A percentile compares a stretch with the other conserved stretches of the same genome.
phyloP scores from a whole-genome alignment of 768 basidiomycete genomes.

The Sporobolomyces pararoseus region DNA sequence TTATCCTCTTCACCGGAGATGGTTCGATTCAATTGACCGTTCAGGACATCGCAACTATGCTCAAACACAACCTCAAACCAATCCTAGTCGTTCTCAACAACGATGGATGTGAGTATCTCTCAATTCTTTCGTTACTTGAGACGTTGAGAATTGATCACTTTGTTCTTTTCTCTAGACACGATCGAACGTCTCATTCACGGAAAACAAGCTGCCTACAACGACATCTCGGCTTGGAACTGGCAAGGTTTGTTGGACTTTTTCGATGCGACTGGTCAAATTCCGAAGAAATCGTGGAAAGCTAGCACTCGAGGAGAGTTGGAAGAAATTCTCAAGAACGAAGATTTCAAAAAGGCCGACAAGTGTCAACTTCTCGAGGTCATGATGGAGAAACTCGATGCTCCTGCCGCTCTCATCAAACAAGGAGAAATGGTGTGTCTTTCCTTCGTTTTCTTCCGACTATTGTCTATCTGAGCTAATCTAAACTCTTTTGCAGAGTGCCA shows the following conservation, averaged over 20 bases:
- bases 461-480: neutral
- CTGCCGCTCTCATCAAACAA: constrained; percentile 49
- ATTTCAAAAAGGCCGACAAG: constrained; percentile 63
- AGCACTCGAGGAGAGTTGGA: constrained; percentile 60
- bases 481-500: constrained; percentile 17
- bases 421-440: constrained; percentile 30
- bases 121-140: too few species aligned
- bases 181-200: constrained; percentile 68
- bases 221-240: constrained; percentile 69
- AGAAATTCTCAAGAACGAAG: constrained; percentile 60
- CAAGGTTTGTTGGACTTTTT: constrained; percentile 49
- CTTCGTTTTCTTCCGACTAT: neutral
- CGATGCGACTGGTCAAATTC: constrained; percentile 46
- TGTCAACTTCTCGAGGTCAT: constrained; percentile 70
- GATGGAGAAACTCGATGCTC: constrained; percentile 71
- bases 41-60: constrained; percentile 63
- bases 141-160: too few species aligned
- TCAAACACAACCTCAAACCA: constrained; percentile 66
- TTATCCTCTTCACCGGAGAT: constrained; percentile 80
- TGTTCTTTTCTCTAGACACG: too few species aligned
- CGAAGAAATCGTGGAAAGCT: constrained; percentile 48
- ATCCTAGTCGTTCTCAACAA: constrained; percentile 51
- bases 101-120: too few species aligned
- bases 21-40: constrained; percentile 58
- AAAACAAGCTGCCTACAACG: constrained; percentile 63